Percentiles rank a stretch among this genome's conserved stretches.
phyloP scores from a whole-genome alignment of 305 asterid genomes.

The Solanum hybrid region DNA sequence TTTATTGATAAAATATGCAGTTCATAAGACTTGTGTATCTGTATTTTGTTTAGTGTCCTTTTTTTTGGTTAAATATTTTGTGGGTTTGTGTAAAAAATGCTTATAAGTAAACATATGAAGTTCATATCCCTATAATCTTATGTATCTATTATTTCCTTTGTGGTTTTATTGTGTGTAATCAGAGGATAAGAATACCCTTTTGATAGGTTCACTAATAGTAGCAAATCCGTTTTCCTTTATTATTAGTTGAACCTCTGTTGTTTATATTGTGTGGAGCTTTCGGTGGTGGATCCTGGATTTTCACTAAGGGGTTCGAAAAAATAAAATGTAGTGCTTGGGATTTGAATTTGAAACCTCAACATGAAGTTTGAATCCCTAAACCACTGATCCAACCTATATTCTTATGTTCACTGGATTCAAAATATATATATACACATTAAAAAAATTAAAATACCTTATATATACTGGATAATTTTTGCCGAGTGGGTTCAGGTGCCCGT shows the following conservation, averaged over 20 bases:
- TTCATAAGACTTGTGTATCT: neutral
- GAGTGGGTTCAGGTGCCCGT: neutral
- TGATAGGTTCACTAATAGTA: neutral
- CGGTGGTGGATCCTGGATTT: neutral
- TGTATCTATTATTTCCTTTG: neutral
- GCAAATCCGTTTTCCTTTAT: neutral
- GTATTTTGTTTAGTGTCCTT: neutral
- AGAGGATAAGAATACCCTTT: neutral
- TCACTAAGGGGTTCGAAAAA: neutral
- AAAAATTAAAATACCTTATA: neutral
- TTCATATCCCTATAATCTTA: neutral
- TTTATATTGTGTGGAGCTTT: neutral
- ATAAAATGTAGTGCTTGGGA: neutral
- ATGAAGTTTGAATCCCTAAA: neutral
- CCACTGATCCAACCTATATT: neutral
- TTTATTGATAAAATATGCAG: neutral
- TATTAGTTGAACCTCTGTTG: neutral
- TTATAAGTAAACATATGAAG: neutral
- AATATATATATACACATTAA: neutral
- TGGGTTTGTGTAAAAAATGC: neutral
- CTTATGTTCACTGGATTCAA: neutral
- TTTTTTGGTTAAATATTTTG: neutral
- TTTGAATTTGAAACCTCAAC: neutral
- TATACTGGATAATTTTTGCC: neutral
- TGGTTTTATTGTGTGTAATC: neutral